Evolutionary conservation across 176 grass and related monocot species (phyloP), one percentile per base, ranked within the genome.

Genomic region (Pontederia crassipes): DNA sequence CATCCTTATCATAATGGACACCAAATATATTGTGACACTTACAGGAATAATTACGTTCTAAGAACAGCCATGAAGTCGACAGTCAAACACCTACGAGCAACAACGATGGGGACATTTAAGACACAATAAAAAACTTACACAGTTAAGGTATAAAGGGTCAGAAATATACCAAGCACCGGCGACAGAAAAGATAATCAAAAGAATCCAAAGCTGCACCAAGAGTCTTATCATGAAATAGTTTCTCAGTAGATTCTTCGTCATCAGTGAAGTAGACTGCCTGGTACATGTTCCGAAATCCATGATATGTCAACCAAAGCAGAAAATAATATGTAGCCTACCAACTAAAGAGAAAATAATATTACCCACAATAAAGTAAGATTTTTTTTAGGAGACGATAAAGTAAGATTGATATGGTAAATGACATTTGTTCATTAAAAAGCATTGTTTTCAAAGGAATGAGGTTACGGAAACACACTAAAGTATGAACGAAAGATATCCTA

Each of bases 121-220:
- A 45, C 29, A 10, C 14, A 40, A 55, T 5, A 17, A 54, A 55
- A 67, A 61, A 73, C 63, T 6, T 49, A 13, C 26, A 27, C 60
- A 50, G 9, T 62, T 48, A 73, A n/a, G n/a, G 13, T 46, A 58
- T 1, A 48, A 62, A 59, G 77, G 57, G 27, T 16, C 47, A 75
- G 45, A 78, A 35, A 75, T 55, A 64, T 96, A 97, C 92, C 83
- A 97, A 85, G 67, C 92, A 97, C 68, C 92, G 80, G 48, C 92
- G 92, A 70, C 92, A 97, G 73, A 97, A 97, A 35, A 97, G 78
- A 80, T 90, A 90, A 83, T 97, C 92, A 77, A 90, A 96, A 82
- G 83, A 97, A 77, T 97, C 92, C 54, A 97, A 82, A 82, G 80
- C 81, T 3, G 68, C 40, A 80, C 90, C 81, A 62, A 97, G 82